Conservation (phyloP, 2,329 filamentous ascomycete genomes). For the Calonectria montana region DNA sequence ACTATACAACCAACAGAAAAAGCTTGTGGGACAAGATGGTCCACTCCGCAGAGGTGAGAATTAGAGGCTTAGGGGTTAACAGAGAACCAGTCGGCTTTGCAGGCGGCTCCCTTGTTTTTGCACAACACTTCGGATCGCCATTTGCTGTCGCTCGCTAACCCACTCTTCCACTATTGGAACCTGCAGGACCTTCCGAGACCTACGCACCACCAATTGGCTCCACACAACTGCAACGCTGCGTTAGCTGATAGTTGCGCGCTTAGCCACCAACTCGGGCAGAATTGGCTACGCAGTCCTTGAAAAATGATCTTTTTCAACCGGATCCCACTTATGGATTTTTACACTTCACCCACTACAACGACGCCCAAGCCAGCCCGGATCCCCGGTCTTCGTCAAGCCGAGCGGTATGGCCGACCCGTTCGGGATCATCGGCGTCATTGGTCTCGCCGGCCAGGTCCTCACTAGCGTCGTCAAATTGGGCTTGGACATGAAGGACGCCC, state of each 20-base stretch:
- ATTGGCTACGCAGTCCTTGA: background rate
- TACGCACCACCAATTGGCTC: background rate
- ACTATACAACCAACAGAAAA: background rate
- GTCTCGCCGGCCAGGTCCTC: background rate
- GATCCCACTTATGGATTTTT: background rate
- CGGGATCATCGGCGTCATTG: conserved; percentile 8
- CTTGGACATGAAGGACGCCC: conserved; percentile 3
- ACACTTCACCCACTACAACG: background rate
- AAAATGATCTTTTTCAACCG: background rate
- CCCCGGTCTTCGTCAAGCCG: background rate
- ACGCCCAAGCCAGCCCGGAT: background rate
- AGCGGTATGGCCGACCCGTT: conserved; percentile 10
- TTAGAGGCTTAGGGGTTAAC: background rate
- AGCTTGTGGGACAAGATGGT: background rate
- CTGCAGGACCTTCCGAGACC: background rate
- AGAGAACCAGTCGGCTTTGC: background rate
- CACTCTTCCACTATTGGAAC: background rate
- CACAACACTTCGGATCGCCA: background rate
- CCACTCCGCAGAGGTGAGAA: background rate
- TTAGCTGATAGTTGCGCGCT: conserved; percentile 8
- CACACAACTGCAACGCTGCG: background rate
- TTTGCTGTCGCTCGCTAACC: background rate
- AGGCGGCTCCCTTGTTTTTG: background rate
- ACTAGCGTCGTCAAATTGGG: background rate
- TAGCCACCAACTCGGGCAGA: background rate